Conservation (phyloP, 2,329 filamentous ascomycete genomes). For the Scedosporium minutisporum region DNA sequence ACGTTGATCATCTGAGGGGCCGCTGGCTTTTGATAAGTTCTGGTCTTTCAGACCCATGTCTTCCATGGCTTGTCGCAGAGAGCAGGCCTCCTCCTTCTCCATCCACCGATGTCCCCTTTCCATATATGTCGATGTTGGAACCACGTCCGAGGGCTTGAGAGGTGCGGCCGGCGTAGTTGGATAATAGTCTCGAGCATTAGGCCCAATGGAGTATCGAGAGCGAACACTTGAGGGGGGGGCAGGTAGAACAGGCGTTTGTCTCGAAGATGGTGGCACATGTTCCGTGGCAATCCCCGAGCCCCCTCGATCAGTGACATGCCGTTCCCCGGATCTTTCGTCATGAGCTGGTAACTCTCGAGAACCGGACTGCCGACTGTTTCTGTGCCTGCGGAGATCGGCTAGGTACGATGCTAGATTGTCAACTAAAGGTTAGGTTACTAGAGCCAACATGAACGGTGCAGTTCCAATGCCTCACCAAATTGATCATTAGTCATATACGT, state of each 20-base stretch:
- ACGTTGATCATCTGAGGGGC: slow-evolving; percentile 46
- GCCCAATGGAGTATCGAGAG: slow-evolving; percentile 39
- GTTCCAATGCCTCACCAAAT: slow-evolving; percentile 39
- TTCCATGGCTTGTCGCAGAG: slow-evolving; percentile 62
- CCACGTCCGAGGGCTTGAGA: slow-evolving; percentile 49
- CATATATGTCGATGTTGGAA: slow-evolving; percentile 59
- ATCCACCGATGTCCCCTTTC: slow-evolving; percentile 68
- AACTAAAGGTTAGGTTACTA: not conserved
- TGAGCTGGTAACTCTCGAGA: not conserved
- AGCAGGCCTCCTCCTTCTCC: slow-evolving; percentile 68
- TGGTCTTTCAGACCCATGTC: slow-evolving; percentile 51
- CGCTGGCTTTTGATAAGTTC: slow-evolving; percentile 8
- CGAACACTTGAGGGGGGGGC: slow-evolving; percentile 27
- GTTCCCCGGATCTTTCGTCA: not conserved
- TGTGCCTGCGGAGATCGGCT: slow-evolving; percentile 12
- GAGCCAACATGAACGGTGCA: slow-evolving; percentile 2
- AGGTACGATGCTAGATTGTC: slow-evolving; percentile 9
- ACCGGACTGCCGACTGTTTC: slow-evolving; percentile 1
- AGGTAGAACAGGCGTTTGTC: slow-evolving; percentile 10
- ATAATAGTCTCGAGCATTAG: slow-evolving; percentile 42
- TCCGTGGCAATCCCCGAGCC: not conserved
- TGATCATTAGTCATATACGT: slow-evolving; percentile 59
- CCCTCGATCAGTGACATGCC: not conserved
- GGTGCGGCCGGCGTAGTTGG: slow-evolving; percentile 30
- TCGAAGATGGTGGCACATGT: not conserved